These are phyloP conservation scores for Silene vulgaris DNA, from an alignment of 179 eudicot genomes.

Conservation along the genomic window DNA sequence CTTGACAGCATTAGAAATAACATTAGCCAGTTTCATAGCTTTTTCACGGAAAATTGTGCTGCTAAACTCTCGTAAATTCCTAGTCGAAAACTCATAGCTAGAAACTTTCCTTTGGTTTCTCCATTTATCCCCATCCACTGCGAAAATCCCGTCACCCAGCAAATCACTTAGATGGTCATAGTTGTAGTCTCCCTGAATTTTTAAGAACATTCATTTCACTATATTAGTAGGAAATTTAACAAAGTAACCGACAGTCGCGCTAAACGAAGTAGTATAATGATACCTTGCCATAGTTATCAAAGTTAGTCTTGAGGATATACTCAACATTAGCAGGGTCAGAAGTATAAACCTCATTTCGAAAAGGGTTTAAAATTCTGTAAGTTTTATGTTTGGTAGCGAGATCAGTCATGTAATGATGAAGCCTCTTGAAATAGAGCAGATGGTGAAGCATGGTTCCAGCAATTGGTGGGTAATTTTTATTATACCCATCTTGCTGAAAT, in stretches of 20 bases:
- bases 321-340: conserved; percentile 39
- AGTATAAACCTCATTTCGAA: conserved; percentile 33
- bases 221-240: too few relatives aligned
- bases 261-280: too few relatives aligned
- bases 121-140: conserved; percentile 82
- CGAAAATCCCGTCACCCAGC: conserved; percentile 73
- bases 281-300: conserved; percentile 47
- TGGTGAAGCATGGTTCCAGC: conserved; percentile 36
- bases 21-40: conserved; percentile 48
- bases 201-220: too few relatives aligned
- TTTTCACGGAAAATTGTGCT: conserved; percentile 42
- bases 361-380: conserved; percentile 33
- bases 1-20: conserved; percentile 44
- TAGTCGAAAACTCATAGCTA: conserved; percentile 71
- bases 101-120: conserved; percentile 63
- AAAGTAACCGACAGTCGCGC: too few relatives aligned
- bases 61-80: conserved; percentile 59
- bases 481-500: neutral
- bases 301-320: conserved; percentile 44
- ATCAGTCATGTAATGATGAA: conserved; percentile 39
- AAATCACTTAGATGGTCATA: conserved; percentile 42
- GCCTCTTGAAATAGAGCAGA: conserved; percentile 33
- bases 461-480: conserved; percentile 33
- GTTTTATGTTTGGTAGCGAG: conserved; percentile 35
- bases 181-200: conserved; percentile 46